Percentiles rank a stretch among this genome's conserved stretches.
These are phyloP conservation scores for Penicillium diatomitis DNA, from an alignment of 495 filamentous ascomycete genomes.

Conservation along the genomic window DNA sequence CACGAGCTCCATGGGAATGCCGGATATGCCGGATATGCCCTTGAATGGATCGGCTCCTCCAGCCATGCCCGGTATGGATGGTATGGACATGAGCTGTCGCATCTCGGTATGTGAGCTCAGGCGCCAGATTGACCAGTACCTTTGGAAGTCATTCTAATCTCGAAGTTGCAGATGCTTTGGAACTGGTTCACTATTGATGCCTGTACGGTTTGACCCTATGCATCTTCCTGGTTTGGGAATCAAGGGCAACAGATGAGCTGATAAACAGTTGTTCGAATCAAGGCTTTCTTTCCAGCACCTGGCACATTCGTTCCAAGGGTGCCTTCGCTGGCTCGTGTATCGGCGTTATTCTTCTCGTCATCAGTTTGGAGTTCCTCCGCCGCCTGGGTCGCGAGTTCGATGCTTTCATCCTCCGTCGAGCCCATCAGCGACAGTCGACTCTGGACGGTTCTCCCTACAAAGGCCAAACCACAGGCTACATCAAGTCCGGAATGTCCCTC, in stretches of 20 bases:
- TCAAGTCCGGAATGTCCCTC: not conserved
- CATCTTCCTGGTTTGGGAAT: not conserved
- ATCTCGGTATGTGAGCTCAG: constrained; percentile 27
- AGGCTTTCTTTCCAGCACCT: constrained; percentile 55
- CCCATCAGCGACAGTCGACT: constrained; percentile 13
- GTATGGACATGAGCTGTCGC: constrained; percentile 25
- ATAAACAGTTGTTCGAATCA: not conserved
- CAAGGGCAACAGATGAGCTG: too few species aligned
- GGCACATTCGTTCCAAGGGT: constrained; percentile 52
- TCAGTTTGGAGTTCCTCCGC: constrained; percentile 55
- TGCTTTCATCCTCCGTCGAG: constrained; percentile 41
- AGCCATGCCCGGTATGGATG: constrained; percentile 8
- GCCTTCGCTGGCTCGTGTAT: constrained; percentile 67
- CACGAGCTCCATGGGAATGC: constrained; percentile 4
- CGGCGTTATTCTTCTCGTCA: constrained; percentile 53
- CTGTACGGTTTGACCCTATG: constrained; percentile 28
- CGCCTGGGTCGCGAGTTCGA: constrained; percentile 53
- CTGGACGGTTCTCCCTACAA: constrained; percentile 2
- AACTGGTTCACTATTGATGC: constrained; percentile 66
- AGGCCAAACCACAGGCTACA: not conserved
- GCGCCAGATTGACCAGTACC: too few species aligned
- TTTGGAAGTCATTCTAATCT: not conserved
- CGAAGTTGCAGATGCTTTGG: constrained; percentile 56
- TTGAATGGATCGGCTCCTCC: not conserved
- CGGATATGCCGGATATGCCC: not conserved